Percentiles rank a stretch among this genome's conserved stretches.
Evolutionary conservation across 257 asterid species (phyloP).

Genomic region (Solanum chaucha): DNA sequence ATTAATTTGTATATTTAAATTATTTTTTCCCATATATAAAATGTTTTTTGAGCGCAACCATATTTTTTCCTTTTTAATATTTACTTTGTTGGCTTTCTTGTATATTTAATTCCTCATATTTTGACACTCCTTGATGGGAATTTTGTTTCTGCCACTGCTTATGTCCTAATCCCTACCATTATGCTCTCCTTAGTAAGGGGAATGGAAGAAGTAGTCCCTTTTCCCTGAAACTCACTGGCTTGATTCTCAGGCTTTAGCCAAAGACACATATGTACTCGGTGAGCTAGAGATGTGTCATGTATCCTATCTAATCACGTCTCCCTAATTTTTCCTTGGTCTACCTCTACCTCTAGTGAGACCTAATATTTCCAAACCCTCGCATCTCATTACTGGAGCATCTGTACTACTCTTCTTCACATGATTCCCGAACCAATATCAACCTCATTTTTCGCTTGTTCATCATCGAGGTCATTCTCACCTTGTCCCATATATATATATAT

Average conservation of each 20-base stretch:
- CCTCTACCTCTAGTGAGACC: background rate
- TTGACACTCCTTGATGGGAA: too few relatives aligned
- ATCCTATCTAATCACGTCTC: background rate
- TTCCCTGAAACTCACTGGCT: too few relatives aligned
- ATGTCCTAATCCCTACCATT: background rate
- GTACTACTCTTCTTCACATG: background rate
- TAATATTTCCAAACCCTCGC: background rate
- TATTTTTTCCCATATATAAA: too few relatives aligned
- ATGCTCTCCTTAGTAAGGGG: too few relatives aligned
- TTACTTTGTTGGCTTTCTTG: too few relatives aligned
- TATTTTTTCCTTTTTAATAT: too few relatives aligned
- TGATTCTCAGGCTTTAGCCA: too few relatives aligned
- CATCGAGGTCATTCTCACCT: background rate
- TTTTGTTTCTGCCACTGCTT: too few relatives aligned
- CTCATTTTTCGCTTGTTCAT: background rate
- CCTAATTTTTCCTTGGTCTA: background rate
- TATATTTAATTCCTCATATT: too few relatives aligned
- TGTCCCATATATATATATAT: background rate
- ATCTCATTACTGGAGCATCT: background rate
- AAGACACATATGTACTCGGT: background rate
- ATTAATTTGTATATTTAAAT: too few relatives aligned
- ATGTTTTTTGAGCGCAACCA: too few relatives aligned
- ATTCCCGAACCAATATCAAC: background rate
- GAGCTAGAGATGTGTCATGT: background rate
- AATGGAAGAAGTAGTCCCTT: too few relatives aligned